Evolutionary conservation across 805 yeast genomes (phyloP).

Genomic region (Spathaspora gorwiae): DNA sequence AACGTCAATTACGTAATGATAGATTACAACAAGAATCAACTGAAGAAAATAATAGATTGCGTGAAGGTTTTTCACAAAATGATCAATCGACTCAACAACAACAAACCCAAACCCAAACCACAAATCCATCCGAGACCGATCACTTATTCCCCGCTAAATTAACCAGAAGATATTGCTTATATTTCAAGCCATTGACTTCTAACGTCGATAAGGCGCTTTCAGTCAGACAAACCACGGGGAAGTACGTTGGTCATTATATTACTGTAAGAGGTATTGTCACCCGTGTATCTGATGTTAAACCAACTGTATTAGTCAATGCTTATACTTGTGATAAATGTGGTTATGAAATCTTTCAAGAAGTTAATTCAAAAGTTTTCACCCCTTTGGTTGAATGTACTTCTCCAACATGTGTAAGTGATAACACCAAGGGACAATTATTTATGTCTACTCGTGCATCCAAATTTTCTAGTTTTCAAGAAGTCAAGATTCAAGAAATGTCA

Average conservation of each 20-base stretch:
- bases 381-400: conserved; percentile 90
- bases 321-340: conserved; percentile 98
- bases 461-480: conserved; percentile 92
- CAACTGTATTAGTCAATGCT: conserved; percentile 84
- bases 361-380: conserved; percentile 72
- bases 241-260: conserved; percentile 76
- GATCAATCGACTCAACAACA: conserved; percentile 16
- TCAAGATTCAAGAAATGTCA: conserved; percentile 88
- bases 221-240: conserved; percentile 86
- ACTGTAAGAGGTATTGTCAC: conserved; percentile 94
- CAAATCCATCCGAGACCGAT: conserved; percentile 12
- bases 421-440: conserved; percentile 81
- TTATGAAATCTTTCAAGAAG: conserved; percentile 93
- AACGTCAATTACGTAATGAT: conserved; percentile 78
- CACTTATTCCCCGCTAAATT: conserved; percentile 79
- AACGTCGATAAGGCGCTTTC: conserved; percentile 53
- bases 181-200: conserved; percentile 73
- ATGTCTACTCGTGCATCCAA: conserved; percentile 95
- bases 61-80: conserved; percentile 25
- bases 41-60: conserved; percentile 50
- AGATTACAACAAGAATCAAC: conserved; percentile 64
- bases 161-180: conserved; percentile 80
- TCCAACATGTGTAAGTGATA: conserved; percentile 69
- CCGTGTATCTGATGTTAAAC: conserved; percentile 93
- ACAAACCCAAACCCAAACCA: conserved; percentile 3